Evolutionary conservation across 768 basidiomycete genomes (phyloP).

Genomic region (Amanita rubescens): DNA sequence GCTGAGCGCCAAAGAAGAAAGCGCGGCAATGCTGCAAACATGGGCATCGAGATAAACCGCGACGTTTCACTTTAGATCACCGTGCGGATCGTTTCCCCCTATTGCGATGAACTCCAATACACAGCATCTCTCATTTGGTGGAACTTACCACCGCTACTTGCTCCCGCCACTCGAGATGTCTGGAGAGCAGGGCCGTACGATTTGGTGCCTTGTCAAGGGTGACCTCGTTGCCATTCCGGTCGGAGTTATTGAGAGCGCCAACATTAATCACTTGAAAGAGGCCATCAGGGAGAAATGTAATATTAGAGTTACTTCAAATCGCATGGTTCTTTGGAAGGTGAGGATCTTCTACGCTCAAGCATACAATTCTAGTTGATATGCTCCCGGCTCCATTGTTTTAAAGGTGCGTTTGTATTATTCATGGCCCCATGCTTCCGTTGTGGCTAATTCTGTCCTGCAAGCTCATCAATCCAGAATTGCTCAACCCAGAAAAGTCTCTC

Average conservation of each 20-base stretch:
- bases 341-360: background rate
- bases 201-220: background rate
- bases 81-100: too few relatives aligned
- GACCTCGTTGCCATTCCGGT: background rate
- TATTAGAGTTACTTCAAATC: too few relatives aligned
- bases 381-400: background rate
- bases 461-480: background rate
- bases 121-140: background rate
- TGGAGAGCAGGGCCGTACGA: too few relatives aligned
- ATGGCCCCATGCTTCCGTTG: background rate
- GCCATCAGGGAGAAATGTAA: too few relatives aligned
- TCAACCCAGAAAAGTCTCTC: background rate
- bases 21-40: constrained; percentile 44
- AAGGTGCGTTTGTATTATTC: background rate
- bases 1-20: constrained; percentile 81
- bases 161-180: too few relatives aligned
- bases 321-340: too few relatives aligned
- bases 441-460: background rate
- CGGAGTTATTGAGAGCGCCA: background rate
- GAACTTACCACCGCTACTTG: too few relatives aligned
- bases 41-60: too few relatives aligned
- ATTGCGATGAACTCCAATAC: too few relatives aligned
- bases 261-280: too few relatives aligned
- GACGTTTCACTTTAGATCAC: too few relatives aligned
- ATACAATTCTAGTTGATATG: background rate